phyloP scores from a whole-genome alignment of 768 basidiomycete genomes.

The Termitomyces sp. region DNA sequence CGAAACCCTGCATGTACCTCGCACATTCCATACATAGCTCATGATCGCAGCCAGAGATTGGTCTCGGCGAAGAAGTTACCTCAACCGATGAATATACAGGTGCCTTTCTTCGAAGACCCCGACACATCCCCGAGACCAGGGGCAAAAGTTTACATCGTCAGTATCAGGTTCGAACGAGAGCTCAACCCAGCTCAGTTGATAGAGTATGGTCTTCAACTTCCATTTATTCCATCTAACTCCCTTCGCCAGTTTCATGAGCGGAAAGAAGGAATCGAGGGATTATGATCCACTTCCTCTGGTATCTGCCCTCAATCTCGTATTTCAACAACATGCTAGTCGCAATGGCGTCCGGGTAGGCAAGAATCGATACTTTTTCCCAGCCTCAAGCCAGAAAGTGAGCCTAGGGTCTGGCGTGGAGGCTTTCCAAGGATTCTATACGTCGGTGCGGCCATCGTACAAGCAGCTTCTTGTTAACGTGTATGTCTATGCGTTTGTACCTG shows the following conservation, averaged over 20 bases:
- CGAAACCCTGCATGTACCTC: slow-evolving; percentile 28
- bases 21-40: slow-evolving; percentile 43
- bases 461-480: slow-evolving; percentile 54
- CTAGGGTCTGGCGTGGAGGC: slow-evolving; percentile 35
- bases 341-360: slow-evolving; percentile 50
- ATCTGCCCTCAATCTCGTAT: slow-evolving; percentile 55
- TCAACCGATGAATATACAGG: slow-evolving; percentile 35
- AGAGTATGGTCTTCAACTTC: slow-evolving; percentile 23
- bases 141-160: slow-evolving; percentile 38
- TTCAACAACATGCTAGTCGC: slow-evolving; percentile 44
- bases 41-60: slow-evolving; percentile 44
- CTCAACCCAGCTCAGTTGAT: slow-evolving; percentile 30
- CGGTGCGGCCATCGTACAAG: slow-evolving; percentile 44
- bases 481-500: slow-evolving; percentile 9
- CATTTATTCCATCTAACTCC: neutral
- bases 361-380: slow-evolving; percentile 54
- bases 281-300: slow-evolving; percentile 48
- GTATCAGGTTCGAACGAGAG: slow-evolving; percentile 37
- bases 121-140: slow-evolving; percentile 29
- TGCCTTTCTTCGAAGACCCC: slow-evolving; percentile 41
- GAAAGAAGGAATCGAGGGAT: slow-evolving; percentile 36
- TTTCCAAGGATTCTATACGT: slow-evolving; percentile 45
- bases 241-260: slow-evolving; percentile 48
- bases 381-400: slow-evolving; percentile 16
- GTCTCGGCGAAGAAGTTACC: slow-evolving; percentile 43